Evolutionary conservation across 306 rosid genomes (phyloP).

Genomic region (barrel medic (Medicago truncatula)): MtrunA17r5.0-ANR NC_053046.1:27695001-27695500

Average conservation of each 20-base stretch:
- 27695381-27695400: conserved; percentile 89
- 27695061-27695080: conserved; percentile 90
- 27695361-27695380: conserved; percentile 91
- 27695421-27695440: conserved; percentile 69
- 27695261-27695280: neutral
- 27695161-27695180: too few relatives aligned
- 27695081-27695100: conserved; percentile 75
- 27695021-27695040: conserved; percentile 96
- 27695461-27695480: neutral
- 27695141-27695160: conserved; percentile 74
- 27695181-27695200: neutral
- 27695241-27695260: neutral
- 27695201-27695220: neutral
- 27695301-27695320: conserved; percentile 8
- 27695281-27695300: neutral
- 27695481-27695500: conserved; percentile 11
- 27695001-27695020: conserved; percentile 76
- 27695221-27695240: neutral
- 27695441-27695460: conserved; percentile 54
- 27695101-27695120: conserved; percentile 70
- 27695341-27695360: conserved; percentile 93
- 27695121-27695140: conserved; percentile 71
- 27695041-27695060: conserved; percentile 94
- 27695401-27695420: conserved; percentile 73
- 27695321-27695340: conserved; percentile 7